phyloP scores from a whole-genome alignment of 169 alveolate species.

The Eimeria necatrix region DNA sequence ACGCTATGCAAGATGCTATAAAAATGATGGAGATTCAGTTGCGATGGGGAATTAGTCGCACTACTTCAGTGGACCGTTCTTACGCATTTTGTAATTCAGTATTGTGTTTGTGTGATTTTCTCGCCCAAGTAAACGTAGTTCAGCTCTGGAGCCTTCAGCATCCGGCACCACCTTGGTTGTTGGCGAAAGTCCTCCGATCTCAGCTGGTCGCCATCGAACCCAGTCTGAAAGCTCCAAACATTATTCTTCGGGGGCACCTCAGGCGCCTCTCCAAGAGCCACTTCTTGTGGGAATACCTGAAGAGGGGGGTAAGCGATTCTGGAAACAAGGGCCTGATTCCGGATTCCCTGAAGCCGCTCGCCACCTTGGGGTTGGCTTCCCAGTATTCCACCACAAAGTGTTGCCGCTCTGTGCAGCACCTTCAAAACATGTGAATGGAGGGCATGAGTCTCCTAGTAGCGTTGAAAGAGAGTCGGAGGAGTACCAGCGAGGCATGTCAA shows the following conservation, averaged over 20 bases:
- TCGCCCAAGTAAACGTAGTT: background rate
- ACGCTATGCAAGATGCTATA: too few species aligned
- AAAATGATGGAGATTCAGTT: too few species aligned
- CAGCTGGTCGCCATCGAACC: conserved; percentile 11
- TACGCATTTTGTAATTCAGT: too few species aligned
- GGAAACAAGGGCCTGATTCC: background rate
- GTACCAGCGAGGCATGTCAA: conserved; percentile 46
- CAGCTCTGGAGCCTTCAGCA: background rate
- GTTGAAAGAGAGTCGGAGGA: background rate
- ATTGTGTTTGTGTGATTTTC: background rate
- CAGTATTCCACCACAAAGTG: background rate
- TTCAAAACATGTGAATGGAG: conserved; percentile 26
- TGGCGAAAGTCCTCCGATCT: background rate
- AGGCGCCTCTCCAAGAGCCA: conserved; percentile 69
- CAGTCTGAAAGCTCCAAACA: conserved; percentile 17
- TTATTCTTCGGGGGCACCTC: conserved; percentile 26
- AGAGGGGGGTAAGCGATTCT: conserved; percentile 33
- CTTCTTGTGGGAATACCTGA: conserved; percentile 66
- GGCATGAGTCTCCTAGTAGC: conserved; percentile 46
- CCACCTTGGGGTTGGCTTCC: background rate
- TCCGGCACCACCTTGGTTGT: conserved; percentile 3
- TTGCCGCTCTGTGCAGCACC: conserved; percentile 14
- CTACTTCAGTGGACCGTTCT: too few species aligned
- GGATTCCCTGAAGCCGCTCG: background rate
- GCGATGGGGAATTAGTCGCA: too few species aligned